Percentiles rank a stretch among this genome's conserved stretches.
Evolutionary conservation across 257 asterid species (phyloP).

Genomic region (Penstemon newberryi): DNA sequence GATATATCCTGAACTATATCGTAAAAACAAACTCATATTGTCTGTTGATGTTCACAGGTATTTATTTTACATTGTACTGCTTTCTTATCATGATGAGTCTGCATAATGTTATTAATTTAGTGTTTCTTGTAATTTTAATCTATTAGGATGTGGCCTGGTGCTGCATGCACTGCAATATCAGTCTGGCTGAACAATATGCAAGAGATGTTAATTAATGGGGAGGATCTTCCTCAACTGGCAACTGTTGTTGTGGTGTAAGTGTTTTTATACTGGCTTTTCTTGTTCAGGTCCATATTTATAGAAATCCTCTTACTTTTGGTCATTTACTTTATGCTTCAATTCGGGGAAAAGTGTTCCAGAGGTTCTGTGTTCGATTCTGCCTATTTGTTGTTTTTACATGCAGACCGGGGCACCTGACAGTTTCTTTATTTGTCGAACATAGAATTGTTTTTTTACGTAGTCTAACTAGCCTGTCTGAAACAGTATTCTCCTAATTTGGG

Average conservation of each 20-base stretch:
- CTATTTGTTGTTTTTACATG: not conserved
- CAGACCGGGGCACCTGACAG: conserved; percentile 2
- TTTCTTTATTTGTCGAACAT: not conserved
- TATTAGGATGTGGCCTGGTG: conserved; percentile 93
- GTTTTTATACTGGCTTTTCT: conserved; percentile 22
- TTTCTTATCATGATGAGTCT: conserved; percentile 7
- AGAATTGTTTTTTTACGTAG: not conserved
- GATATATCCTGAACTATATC: conserved; percentile 76
- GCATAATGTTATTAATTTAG: conserved; percentile 1
- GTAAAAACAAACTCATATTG: conserved; percentile 77
- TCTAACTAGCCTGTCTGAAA: not conserved
- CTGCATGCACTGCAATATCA: conserved; percentile 82
- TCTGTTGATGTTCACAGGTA: conserved; percentile 97
- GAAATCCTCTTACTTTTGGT: conserved; percentile 10
- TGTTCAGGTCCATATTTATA: conserved; percentile 9
- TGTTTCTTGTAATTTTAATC: conserved; percentile 25
- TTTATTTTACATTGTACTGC: conserved; percentile 6
- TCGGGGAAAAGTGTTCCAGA: not conserved
- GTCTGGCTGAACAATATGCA: conserved; percentile 79
- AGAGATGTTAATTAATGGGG: conserved; percentile 49
- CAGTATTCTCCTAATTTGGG: conserved; percentile 9
- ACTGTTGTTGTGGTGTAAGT: conserved; percentile 85
- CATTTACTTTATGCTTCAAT: not conserved
- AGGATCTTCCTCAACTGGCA: conserved; percentile 81
- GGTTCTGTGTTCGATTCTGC: not conserved